phyloP scores from a whole-genome alignment of 2,329 filamentous ascomycete genomes.

The Malbranchea cinnamomea region DNA sequence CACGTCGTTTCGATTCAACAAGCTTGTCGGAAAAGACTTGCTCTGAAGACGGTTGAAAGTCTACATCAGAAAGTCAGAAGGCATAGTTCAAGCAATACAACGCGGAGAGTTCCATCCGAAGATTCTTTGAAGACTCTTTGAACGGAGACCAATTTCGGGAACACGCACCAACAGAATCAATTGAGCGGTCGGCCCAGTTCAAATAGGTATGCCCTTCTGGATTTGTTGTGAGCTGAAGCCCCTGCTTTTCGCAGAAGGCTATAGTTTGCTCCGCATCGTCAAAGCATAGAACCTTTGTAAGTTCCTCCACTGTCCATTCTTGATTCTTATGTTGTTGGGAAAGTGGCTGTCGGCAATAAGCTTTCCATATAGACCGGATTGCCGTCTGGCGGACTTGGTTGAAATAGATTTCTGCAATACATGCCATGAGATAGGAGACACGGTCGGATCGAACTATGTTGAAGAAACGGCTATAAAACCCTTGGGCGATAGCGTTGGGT shows the following conservation, averaged over 20 bases:
- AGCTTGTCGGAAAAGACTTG: conserved; percentile 39
- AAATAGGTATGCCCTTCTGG: conserved; percentile 35
- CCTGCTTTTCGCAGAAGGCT: conserved; percentile 39
- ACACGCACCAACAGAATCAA: conserved; percentile 34
- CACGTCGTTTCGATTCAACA: conserved; percentile 44
- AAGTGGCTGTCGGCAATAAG: conserved; percentile 33
- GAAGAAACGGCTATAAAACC: conserved; percentile 45
- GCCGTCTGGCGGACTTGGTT: conserved; percentile 41
- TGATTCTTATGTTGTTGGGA: conserved; percentile 36
- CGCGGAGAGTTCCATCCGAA: neutral
- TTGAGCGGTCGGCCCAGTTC: conserved; percentile 30
- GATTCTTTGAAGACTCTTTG: neutral
- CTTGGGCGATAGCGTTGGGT: conserved; percentile 39
- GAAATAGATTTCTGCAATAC: conserved; percentile 49
- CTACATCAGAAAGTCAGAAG: conserved; percentile 14
- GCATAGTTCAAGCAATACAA: too few relatives aligned
- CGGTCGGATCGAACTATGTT: conserved; percentile 37
- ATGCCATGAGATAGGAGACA: conserved; percentile 48
- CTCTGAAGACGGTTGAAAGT: conserved; percentile 29
- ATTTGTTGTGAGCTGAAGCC: conserved; percentile 35
- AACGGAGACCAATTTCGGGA: conserved; percentile 10
- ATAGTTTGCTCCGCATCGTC: conserved; percentile 40
- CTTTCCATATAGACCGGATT: conserved; percentile 40
- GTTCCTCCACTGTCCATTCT: conserved; percentile 41
- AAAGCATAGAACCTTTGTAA: conserved; percentile 39